Evolutionary conservation across 2,329 filamentous ascomycete species (phyloP), one percentile per base, ranked within the genome.

Genomic region (Metarhizium robertsii): DNA sequence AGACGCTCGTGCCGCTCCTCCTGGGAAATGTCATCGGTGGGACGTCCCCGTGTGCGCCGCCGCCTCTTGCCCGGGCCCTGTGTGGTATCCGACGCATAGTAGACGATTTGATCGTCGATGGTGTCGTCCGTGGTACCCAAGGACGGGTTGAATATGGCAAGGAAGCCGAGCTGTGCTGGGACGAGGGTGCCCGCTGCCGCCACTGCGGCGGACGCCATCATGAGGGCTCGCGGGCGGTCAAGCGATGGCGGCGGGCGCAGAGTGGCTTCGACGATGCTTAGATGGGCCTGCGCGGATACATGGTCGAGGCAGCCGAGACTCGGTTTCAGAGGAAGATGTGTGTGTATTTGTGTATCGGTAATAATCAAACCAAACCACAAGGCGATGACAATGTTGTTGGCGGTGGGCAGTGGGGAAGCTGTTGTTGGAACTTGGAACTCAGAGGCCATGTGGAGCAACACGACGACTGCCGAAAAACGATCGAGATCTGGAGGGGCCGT

Each of bases 141-240:
- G 6, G 86, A 84, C 38, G 95, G 94, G 69, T 95, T 97, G 78
- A 95, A 99, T 69, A 99, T 95, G 68, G 92, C 85, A 49, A 99
- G 80, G 70, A 94, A 97, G 64, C 89, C 88, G 34, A 97, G 82
- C 67, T 89, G 89, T 40, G 92, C 92, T 47, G 94, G 92, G 42
- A 71, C 66, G 48, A 67, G 53, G 50, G 64, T 59, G 42, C 65
- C 61, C 32, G 48, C 2, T 29, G 52, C 51, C 1, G 62, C 52
- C 52, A 62, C 52, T 14, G 61, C 47, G 30, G 60, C 50, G 43
- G 62, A 53, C 47, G 62, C 50, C 62, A 66, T 67, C 36, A 14
- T 50, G 47, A 36, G 14, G 18, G 11, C 14, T 18, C 40, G 5
- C n/a, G 14, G 16, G n/a, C 16, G 25, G 30, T n/a, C 25, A n/a